A percentile compares a stretch with the other conserved stretches of the same genome.
These are phyloP conservation scores for Colletotrichum sp. DNA, from an alignment of 2,329 filamentous ascomycete species.

Conservation along the genomic window DNA sequence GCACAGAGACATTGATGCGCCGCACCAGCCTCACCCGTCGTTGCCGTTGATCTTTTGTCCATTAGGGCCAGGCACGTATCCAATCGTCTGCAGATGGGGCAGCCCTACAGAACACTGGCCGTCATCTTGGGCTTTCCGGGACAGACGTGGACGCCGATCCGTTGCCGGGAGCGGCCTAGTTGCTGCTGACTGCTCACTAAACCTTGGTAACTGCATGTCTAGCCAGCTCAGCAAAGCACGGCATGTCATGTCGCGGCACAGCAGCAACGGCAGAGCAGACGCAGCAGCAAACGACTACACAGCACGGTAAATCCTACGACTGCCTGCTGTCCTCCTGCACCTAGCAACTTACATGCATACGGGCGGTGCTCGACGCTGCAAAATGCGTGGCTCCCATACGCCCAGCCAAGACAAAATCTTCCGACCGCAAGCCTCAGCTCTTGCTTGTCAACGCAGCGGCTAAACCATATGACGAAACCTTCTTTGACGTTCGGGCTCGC, in stretches of 20 bases:
- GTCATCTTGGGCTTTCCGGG: background rate
- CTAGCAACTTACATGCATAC: background rate
- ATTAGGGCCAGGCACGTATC: background rate
- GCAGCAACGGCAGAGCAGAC: background rate
- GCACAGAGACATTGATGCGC: background rate
- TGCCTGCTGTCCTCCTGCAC: background rate
- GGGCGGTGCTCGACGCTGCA: background rate
- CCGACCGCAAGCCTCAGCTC: background rate
- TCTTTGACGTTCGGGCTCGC: background rate
- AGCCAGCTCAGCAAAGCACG: background rate
- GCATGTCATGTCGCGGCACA: background rate
- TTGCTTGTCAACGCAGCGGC: background rate
- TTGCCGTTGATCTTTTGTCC: background rate
- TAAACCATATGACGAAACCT: background rate
- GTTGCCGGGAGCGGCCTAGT: background rate
- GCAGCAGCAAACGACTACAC: background rate
- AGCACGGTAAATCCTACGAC: background rate
- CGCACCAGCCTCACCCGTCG: background rate
- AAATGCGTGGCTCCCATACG: slow-evolving; percentile 1
- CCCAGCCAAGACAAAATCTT: background rate
- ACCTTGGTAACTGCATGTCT: background rate
- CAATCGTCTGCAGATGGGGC: background rate
- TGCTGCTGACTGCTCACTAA: background rate
- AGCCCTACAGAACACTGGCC: background rate
- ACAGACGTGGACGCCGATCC: background rate